Evolutionary conservation across 1,139 yeast genomes (phyloP), one percentile per base, ranked within the genome.

Genomic region (Candida sp.): DNA sequence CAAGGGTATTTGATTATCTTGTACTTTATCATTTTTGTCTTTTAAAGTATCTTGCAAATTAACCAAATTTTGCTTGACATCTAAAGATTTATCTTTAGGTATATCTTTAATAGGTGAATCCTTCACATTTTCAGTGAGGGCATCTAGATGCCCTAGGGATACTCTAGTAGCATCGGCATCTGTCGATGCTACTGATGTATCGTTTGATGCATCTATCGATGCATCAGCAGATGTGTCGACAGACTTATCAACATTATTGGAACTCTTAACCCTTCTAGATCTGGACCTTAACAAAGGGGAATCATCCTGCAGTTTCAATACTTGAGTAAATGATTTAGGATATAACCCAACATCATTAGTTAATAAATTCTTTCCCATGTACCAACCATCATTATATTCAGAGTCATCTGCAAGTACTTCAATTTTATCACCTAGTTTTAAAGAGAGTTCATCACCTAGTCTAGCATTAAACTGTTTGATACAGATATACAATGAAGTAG

Each of bases 301-400:
- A 22, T 51, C 54, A 22, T 51, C 54, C 9, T 46, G 55, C 5
- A 36, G 36, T 38, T 48, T 59, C 34, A 70, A 58, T 4, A 73
- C 56, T 53, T 80, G 82, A 1, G 95, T 87, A 60, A 91, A 93
- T 9, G 89, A 80, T 56, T 85, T 87, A 8, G 99, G 99, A 58
- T 89, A 93, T 38, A 93, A 70, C 0, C 99, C 99, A 8, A 87
- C 90, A 46, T 79, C 77, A 41, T 79, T 78, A 0, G 91, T 82
- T 39, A 77, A 60, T 43, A 87, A 61, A 54, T 91, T 90, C 49
- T 84, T 83, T 7, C 98, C 97, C 85, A 71, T 71, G 57, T 84
- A 93, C 99, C 99, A 93, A n/a, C 98, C 98, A 62, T 93, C 99
- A 53, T 88, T 87, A 63, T 87, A 93, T 56, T 88, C 97, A 49